Percentiles rank a stretch among this genome's conserved stretches.
These are phyloP conservation scores for Coniochaeta ligniaria DNA, from an alignment of 2,329 filamentous ascomycete genomes.

Conservation along the genomic window DNA sequence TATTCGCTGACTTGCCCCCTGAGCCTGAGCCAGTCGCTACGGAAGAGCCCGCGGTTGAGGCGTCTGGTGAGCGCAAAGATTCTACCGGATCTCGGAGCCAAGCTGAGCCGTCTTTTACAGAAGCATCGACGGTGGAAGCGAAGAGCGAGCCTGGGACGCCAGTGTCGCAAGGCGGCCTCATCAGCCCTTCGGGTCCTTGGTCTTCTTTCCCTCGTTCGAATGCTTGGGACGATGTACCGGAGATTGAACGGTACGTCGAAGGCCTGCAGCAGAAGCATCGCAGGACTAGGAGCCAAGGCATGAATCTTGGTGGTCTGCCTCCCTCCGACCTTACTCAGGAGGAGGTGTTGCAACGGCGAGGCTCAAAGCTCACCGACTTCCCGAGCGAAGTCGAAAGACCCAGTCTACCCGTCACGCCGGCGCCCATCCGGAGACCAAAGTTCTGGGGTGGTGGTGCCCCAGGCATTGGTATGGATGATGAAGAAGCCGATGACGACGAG, in stretches of 20 bases:
- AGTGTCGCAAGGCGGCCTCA: constrained; percentile 37
- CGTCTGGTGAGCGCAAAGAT: constrained; percentile 16
- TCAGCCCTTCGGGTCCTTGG: constrained; percentile 56
- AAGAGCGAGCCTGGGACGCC: constrained; percentile 39
- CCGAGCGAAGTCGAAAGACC: constrained; percentile 75
- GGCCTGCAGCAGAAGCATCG: constrained; percentile 61
- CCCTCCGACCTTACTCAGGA: constrained; percentile 10
- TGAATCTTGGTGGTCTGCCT: constrained; percentile 15
- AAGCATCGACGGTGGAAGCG: constrained; percentile 25
- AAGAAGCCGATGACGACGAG: constrained; percentile 43
- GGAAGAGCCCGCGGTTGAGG: constrained; percentile 19
- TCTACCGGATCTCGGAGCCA: constrained; percentile 9
- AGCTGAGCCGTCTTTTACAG: constrained; percentile 21
- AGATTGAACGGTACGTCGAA: constrained; percentile 83
- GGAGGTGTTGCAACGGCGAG: constrained; percentile 17
- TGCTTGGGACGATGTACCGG: constrained; percentile 87
- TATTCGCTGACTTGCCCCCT: constrained; percentile 53
- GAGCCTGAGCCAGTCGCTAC: constrained; percentile 13
- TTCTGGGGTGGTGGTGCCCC: constrained; percentile 53
- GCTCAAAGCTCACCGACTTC: constrained; percentile 77
- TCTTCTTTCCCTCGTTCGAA: constrained; percentile 69
- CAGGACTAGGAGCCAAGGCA: constrained; percentile 25
- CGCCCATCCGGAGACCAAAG: constrained; percentile 62
- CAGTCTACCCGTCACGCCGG: constrained; percentile 84
- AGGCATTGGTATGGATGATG: constrained; percentile 40